Evolutionary conservation across 495 filamentous ascomycete genomes (phyloP), one percentile per base, ranked within the genome.

Genomic region (Astrothelium subdiscretum): DNA sequence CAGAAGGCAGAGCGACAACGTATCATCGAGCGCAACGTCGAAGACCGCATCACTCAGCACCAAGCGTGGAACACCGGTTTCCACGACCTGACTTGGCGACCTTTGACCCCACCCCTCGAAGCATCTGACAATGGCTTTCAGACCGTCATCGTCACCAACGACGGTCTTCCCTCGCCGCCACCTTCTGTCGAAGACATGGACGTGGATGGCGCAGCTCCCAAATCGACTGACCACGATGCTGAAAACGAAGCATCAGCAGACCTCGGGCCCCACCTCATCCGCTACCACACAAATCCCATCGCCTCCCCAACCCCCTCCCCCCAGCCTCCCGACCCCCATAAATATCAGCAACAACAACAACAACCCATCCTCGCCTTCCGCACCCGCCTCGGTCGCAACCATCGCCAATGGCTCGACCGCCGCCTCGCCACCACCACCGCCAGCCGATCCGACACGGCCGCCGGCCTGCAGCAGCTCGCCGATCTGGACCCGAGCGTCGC

Each of bases 11-110:
- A 97, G 71, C 90, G 90, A 69, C 87, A 94, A 68, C 90, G 88
- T 66, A 80, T 85, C 57, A 85, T 95, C 64, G 77, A 85, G 62
- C 76, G 77, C 69, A 88, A 90, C 68, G 89, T 96, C 69, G 87
- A 91, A 67, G 78, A 83, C 66, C 90, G 91, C 73, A 81, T 90
- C 65, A 75, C 84, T 66, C 88, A 90, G 74, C 91, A 96, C 75
- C 82, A 85, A 67, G 85, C 86, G 68, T 95, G 90, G 89, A 95
- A 95, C 77, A 78, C 84, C 69, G 85, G 86, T 63, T 90, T 87
- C 77, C 78, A 91, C 59, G 94, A 97, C 72, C 73, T 89, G 68
- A 97, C 92, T 54, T 81, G 83, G 68, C 85, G 86, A 57, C 91
- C 92, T 32, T 78, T 95, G 32, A 87, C 88, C 48, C 91, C 89